Conservation (phyloP, 805 yeast species). For the Pichia deserticola region DNA sequence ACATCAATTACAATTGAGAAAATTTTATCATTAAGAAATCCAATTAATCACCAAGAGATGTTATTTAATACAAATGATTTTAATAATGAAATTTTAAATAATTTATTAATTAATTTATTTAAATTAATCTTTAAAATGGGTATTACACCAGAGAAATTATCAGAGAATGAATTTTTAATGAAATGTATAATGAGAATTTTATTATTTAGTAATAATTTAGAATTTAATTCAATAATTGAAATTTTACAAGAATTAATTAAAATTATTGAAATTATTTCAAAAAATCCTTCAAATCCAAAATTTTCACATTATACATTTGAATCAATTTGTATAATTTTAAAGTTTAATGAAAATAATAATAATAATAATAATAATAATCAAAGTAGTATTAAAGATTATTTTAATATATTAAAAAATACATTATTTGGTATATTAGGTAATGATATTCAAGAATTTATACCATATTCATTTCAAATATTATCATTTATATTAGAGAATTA, state of each 20-base stretch:
- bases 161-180: slow-evolving; percentile 93
- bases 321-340: slow-evolving; percentile 69
- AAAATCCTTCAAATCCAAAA: slow-evolving; percentile 92
- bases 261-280: slow-evolving; percentile 63
- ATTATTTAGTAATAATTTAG: slow-evolving; percentile 60
- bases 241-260: slow-evolving; percentile 57
- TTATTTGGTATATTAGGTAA: slow-evolving; percentile 61
- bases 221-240: slow-evolving; percentile 40
- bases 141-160: slow-evolving; percentile 76
- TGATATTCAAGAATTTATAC: slow-evolving; percentile 91
- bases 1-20: slow-evolving; percentile 91
- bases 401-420: slow-evolving; percentile 55
- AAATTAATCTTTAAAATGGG: slow-evolving; percentile 53
- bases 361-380: slow-evolving; percentile 35
- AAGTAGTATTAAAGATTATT: slow-evolving; percentile 33
- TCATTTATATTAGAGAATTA: slow-evolving; percentile 65
- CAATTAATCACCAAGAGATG: slow-evolving; percentile 43
- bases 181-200: slow-evolving; percentile 79
- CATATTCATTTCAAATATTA: slow-evolving; percentile 86
- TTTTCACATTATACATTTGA: slow-evolving; percentile 90
- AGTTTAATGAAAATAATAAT: slow-evolving; percentile 34
- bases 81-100: slow-evolving; percentile 47
- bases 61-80: slow-evolving; percentile 73
- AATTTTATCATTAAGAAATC: slow-evolving; percentile 67
- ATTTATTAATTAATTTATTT: slow-evolving; percentile 60